Evolutionary conservation across 164 flowering plant species (phyloP).

Genomic region (Magnolia sinica): DNA sequence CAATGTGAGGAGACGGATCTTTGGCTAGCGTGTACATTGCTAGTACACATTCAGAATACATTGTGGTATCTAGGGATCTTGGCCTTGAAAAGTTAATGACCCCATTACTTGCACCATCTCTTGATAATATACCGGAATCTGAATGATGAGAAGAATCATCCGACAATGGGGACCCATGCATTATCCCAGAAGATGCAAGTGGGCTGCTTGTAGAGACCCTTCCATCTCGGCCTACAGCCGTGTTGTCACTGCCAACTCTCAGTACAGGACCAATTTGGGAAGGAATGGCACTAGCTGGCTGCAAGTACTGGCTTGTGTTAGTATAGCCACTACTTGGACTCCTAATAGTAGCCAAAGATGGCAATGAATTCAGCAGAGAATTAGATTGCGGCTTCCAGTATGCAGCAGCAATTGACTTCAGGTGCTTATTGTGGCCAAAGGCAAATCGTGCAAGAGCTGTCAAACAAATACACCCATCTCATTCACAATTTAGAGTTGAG

Average conservation of each 20-base stretch:
- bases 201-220: slow-evolving; percentile 89
- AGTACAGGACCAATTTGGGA: slow-evolving; percentile 65
- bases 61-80: slow-evolving; percentile 56
- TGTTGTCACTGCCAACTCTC: slow-evolving; percentile 64
- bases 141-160: slow-evolving; percentile 93
- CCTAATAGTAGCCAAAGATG: slow-evolving; percentile 59
- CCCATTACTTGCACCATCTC: slow-evolving; percentile 67
- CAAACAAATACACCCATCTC: slow-evolving; percentile 10
- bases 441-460: slow-evolving; percentile 96
- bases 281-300: slow-evolving; percentile 52
- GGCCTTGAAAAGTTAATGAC: slow-evolving; percentile 48
- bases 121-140: slow-evolving; percentile 63
- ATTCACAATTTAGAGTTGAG: background rate
- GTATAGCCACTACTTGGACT: slow-evolving; percentile 46
- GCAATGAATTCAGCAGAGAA: slow-evolving; percentile 63
- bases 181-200: slow-evolving; percentile 61
- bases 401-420: slow-evolving; percentile 83
- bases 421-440: slow-evolving; percentile 80
- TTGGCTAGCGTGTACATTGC: slow-evolving; percentile 84
- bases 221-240: slow-evolving; percentile 50
- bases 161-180: slow-evolving; percentile 97
- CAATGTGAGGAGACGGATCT: slow-evolving; percentile 91
- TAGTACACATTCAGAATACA: slow-evolving; percentile 72
- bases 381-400: slow-evolving; percentile 75
- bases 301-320: slow-evolving; percentile 40